Evolutionary conservation across 139 green algal species (phyloP), one percentile per base, ranked within the genome.

Genomic region (Chlorella sp.): DNA sequence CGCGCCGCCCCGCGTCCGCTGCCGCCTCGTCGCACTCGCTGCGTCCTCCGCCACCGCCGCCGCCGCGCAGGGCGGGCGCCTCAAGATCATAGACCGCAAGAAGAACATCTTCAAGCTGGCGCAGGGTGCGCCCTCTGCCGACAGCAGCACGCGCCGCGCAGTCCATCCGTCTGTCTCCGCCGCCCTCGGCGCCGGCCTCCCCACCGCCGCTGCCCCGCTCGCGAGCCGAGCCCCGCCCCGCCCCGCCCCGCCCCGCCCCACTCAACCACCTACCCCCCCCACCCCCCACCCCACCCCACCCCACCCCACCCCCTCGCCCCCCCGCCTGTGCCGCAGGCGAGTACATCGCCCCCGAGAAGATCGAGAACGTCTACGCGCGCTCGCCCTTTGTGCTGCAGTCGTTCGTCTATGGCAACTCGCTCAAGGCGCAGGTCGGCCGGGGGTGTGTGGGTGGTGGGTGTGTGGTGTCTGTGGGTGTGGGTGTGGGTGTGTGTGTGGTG

Each of bases 341-440:
- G 87, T 99, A 99, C 86, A 91, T 99, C 23, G 95, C 96, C 6
- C 94, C 95, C 1, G 96, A 99, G 83, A 98, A 98, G 87, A 96
- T 99, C 38, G 96, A 99, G 79, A 94, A 93, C 70, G 89, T 97
- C 19, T 97, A 97, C 83, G 71, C 67, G 3, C 79, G 94, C 66
- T 94, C 69, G 33, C 85, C 89, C 0, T 76, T 97, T 61, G 85
- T 97, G 17, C 62, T 84, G 41, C 92, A 97, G 83, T 77, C 77
- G 0, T 98, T 96, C 85, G 94, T 98, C 58, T 95, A 97, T 74
- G 94, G 94, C 33, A 90, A 98, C 86, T 93, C 82, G 41, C 82
- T 97, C 40, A 70, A 85, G 75, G 64, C 85, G 14, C 83, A 94
- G 77, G 69, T 75, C 27, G 25, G 19, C n/a, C 9, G 5, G 36